phyloP scores from a whole-genome alignment of 192 early-diverging fungal genomes.

The Rhizophagus sp. region DNA sequence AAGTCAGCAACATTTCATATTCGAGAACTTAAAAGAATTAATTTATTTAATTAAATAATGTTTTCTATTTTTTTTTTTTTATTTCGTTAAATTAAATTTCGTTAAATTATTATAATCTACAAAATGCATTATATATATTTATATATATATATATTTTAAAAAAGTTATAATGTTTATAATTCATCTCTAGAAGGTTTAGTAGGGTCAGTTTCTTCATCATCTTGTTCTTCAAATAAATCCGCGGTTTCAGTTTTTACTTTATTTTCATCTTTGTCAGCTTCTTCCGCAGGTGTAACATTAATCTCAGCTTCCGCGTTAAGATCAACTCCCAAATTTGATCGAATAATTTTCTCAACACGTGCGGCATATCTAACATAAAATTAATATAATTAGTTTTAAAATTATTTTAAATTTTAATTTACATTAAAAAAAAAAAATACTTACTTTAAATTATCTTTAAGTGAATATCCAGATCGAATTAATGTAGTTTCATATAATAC shows the following conservation, averaged over 20 bases:
- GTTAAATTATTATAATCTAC: too few relatives aligned
- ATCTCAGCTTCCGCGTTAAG: constrained; percentile 41
- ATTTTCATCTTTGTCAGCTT: constrained; percentile 20
- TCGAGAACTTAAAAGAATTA: too few relatives aligned
- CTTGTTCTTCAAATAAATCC: constrained; percentile 22
- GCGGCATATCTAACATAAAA: constrained; percentile 35
- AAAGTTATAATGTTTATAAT: not conserved
- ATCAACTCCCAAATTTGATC: constrained; percentile 51
- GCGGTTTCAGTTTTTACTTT: not conserved
- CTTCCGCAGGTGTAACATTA: constrained; percentile 17
- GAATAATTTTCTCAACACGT: constrained; percentile 56
- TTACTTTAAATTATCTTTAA: constrained; percentile 53
- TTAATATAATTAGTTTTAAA: too few relatives aligned
- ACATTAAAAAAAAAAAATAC: constrained; percentile 2
- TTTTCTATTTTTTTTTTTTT: too few relatives aligned
- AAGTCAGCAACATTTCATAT: too few relatives aligned
- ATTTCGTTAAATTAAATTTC: too few relatives aligned
- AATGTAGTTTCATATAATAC: constrained; percentile 66
- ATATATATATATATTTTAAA: too few relatives aligned
- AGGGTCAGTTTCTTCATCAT: constrained; percentile 4
- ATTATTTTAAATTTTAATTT: not conserved
- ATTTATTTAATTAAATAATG: too few relatives aligned
- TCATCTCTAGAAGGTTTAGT: not conserved
- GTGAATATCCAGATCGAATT: constrained; percentile 60
- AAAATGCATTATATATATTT: too few relatives aligned